Conservation (phyloP, 768 basidiomycete species). For the Lentinula boryana region DNA sequence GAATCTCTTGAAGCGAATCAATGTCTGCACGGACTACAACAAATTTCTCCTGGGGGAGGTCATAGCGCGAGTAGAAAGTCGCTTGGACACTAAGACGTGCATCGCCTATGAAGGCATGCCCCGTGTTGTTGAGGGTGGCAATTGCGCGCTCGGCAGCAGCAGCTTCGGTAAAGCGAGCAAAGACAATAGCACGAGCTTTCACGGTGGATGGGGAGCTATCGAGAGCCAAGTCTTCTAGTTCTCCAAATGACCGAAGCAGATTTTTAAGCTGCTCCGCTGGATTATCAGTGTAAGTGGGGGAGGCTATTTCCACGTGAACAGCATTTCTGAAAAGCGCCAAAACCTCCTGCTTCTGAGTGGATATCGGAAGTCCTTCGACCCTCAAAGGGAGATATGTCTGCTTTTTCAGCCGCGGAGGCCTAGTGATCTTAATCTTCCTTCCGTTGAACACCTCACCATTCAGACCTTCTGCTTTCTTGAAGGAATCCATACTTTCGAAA, state of each 20-base stretch:
- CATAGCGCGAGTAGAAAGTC: constrained; percentile 35
- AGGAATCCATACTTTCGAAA: constrained; percentile 35
- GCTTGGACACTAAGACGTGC: constrained; percentile 30
- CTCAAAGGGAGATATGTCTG: constrained; percentile 36
- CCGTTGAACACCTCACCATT: constrained; percentile 32
- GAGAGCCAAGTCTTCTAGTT: constrained; percentile 19
- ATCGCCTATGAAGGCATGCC: constrained; percentile 31
- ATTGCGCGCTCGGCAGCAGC: not conserved
- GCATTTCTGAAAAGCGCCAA: constrained; percentile 14
- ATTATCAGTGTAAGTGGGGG: constrained; percentile 26
- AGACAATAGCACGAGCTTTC: constrained; percentile 27
- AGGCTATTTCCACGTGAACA: constrained; percentile 21
- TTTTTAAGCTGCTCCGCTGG: constrained; percentile 26
- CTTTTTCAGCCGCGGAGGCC: constrained; percentile 18
- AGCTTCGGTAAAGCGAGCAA: constrained; percentile 23
- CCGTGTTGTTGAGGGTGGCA: constrained; percentile 17
- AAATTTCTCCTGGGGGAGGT: constrained; percentile 25
- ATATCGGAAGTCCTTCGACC: constrained; percentile 36
- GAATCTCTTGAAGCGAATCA: constrained; percentile 20
- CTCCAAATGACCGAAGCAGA: constrained; percentile 27
- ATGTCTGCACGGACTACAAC: constrained; percentile 29
- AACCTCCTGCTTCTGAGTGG: constrained; percentile 24
- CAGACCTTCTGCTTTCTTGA: constrained; percentile 34
- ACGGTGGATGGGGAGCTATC: constrained; percentile 33
- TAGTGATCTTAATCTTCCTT: constrained; percentile 30